Evolutionary conservation across 2,329 filamentous ascomycete species (phyloP), one percentile per base, ranked within the genome.

Genomic region (Fusarium proliferatum): DNA sequence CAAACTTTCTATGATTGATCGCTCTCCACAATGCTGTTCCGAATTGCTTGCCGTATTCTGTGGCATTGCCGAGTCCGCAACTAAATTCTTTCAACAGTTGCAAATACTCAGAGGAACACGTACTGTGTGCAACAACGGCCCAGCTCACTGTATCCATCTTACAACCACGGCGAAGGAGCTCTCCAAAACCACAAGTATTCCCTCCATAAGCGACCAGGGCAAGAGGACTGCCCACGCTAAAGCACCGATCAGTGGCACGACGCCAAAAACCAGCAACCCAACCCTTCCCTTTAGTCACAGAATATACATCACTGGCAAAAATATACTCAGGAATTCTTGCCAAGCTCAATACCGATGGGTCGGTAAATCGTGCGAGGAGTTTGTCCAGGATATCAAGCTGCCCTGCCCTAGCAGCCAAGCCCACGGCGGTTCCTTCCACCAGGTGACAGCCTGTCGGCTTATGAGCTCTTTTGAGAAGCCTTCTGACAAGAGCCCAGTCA

Each of bases 21-120:
- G 28, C 4, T 11, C 5, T 0, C 13, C 13, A n/a, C 17, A 49
- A 5, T 17, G 13, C 6, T 11, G 28, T 30, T 2, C 3, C 0
- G 4, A n/a, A 9, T 4, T 17, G 0, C 5, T 1, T 0, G 8
- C 16, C 19, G 3, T 33, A 3, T 11, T 16, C 9, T 12, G 6
- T 49, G 4, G 46, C 4, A 12, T 2, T 16, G 19, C 28, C 12
- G 6, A n/a, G 28, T 10, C 28, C 21, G 13, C 5, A 3, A 3
- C 19, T 9, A 11, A n/a, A n/a, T 9, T 49, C 19, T 33, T 6
- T 5, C 13, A 49, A 15, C 1, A 17, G 0, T 3, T n/a, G 2
- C 9, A 49, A n/a, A n/a, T 49, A 49, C 2, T 33, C 6, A 3
- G 21, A 8, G 23, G 23, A 23, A 23, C 23, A 23, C 23, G 23